A percentile compares a stretch with the other conserved stretches of the same genome.
Conservation (phyloP, 225 moss, liverwort and hornwort genomes). For the Antitrichia curtipendula region DNA sequence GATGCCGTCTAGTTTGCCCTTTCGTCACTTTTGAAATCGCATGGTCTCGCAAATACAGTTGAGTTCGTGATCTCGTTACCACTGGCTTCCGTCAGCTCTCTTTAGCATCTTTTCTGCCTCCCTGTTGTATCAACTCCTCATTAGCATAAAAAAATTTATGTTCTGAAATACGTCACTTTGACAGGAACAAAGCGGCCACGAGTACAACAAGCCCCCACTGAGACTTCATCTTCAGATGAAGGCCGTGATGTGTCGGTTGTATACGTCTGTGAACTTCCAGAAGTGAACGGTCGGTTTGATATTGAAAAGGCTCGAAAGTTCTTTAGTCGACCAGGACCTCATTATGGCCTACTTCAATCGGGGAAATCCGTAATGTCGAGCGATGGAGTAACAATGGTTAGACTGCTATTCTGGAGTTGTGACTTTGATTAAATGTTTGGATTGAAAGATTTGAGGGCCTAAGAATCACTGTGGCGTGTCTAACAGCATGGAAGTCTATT, state of each 20-base stretch:
- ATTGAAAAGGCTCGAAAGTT: constrained; percentile 58
- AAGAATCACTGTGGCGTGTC: not conserved
- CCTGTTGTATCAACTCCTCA: not conserved
- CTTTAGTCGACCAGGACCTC: constrained; percentile 65
- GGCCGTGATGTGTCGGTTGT: constrained; percentile 60
- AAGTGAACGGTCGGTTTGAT: constrained; percentile 93
- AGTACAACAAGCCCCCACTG: constrained; percentile 11
- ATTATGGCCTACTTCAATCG: constrained; percentile 80
- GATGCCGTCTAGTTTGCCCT: not conserved
- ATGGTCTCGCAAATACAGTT: not conserved
- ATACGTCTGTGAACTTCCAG: constrained; percentile 85
- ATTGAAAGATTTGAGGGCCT: not conserved
- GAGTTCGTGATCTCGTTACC: not conserved
- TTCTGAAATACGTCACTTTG: not conserved
- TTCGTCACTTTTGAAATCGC: not conserved
- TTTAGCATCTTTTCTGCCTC: not conserved
- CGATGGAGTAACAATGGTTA: constrained; percentile 62
- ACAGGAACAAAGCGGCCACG: constrained; percentile 47
- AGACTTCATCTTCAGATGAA: constrained; percentile 8
- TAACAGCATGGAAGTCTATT: not conserved
- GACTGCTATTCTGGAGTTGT: not conserved
- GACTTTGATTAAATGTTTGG: not conserved
- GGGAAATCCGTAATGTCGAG: constrained; percentile 68
- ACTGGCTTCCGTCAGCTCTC: not conserved
- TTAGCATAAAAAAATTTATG: not conserved